These are phyloP conservation scores for Colletotrichum tofieldiae DNA, from an alignment of 2,329 filamentous ascomycete genomes.

Conservation along the genomic window DNA sequence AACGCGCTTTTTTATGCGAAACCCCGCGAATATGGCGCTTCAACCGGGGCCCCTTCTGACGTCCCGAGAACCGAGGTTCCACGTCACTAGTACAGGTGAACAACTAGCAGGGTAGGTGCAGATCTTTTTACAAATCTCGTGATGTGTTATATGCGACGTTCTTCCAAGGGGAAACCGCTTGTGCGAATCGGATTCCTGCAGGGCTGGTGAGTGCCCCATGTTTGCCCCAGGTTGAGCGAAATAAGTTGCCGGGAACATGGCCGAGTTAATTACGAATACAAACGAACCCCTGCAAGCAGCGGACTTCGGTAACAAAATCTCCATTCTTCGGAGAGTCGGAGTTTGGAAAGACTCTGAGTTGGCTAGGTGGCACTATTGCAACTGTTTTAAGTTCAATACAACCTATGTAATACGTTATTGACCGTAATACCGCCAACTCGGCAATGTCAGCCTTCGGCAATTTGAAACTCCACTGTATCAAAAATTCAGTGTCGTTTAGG, in stretches of 20 bases:
- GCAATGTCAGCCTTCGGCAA: too few relatives aligned
- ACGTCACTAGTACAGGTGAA: not conserved
- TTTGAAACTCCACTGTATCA: too few relatives aligned
- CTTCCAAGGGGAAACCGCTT: not conserved
- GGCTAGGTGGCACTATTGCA: too few relatives aligned
- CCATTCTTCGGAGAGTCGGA: too few relatives aligned
- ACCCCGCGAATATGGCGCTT: not conserved
- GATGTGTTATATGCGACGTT: not conserved
- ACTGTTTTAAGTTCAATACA: too few relatives aligned
- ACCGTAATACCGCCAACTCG: too few relatives aligned
- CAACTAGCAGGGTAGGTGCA: not conserved
- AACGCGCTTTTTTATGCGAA: not conserved
- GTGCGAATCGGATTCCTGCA: not conserved
- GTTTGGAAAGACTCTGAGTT: too few relatives aligned
- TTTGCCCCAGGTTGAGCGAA: not conserved
- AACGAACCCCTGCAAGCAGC: too few relatives aligned
- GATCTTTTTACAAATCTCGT: not conserved
- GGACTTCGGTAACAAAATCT: too few relatives aligned
- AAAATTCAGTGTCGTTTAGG: too few relatives aligned
- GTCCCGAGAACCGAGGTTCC: not conserved
- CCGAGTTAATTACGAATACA: too few relatives aligned
- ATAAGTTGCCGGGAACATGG: not conserved
- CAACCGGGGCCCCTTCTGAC: not conserved
- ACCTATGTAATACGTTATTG: too few relatives aligned
- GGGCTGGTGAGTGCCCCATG: not conserved